These are phyloP conservation scores for Linum usitatissimum DNA, from an alignment of 345 rosid genomes.

Conservation along the genomic window DNA sequence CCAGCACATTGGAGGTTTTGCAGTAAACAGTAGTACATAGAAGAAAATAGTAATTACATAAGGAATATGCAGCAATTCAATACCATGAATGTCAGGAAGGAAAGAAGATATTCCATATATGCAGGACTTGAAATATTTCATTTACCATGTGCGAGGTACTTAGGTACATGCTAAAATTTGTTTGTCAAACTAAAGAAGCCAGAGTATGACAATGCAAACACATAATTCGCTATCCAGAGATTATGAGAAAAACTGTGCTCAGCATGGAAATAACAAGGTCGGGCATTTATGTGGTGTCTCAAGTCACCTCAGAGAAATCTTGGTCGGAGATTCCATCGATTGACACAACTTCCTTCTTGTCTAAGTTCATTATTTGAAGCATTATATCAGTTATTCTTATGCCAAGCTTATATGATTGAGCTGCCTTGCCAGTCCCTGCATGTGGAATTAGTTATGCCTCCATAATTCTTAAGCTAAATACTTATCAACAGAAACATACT, in stretches of 20 bases:
- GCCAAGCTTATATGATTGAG: slow-evolving; percentile 58
- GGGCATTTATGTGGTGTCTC: slow-evolving; percentile 3
- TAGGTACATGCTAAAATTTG: too few species aligned
- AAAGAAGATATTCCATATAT: too few species aligned
- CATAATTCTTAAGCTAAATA: neutral
- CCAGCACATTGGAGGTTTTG: neutral
- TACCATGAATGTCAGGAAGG: too few species aligned
- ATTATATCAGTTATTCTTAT: slow-evolving; percentile 39
- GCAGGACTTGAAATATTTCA: too few species aligned
- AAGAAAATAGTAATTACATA: too few species aligned
- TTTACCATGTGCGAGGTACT: too few species aligned
- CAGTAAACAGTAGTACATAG: too few species aligned
- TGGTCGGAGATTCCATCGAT: slow-evolving; percentile 71
- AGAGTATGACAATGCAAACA: too few species aligned
- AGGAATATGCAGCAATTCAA: too few species aligned
- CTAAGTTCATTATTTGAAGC: slow-evolving; percentile 67
- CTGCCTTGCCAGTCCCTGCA: slow-evolving; percentile 56
- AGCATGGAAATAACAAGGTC: neutral
- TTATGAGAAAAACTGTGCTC: too few species aligned
- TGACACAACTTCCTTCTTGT: slow-evolving; percentile 60
- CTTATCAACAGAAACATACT: neutral
- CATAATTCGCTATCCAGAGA: too few species aligned
- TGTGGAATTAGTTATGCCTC: slow-evolving; percentile 9
- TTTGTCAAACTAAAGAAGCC: too few species aligned
- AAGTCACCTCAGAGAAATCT: slow-evolving; percentile 74